Conservation (phyloP, 371 early-diverging fungal genomes). For the Funneliformis caledonium region DNA sequence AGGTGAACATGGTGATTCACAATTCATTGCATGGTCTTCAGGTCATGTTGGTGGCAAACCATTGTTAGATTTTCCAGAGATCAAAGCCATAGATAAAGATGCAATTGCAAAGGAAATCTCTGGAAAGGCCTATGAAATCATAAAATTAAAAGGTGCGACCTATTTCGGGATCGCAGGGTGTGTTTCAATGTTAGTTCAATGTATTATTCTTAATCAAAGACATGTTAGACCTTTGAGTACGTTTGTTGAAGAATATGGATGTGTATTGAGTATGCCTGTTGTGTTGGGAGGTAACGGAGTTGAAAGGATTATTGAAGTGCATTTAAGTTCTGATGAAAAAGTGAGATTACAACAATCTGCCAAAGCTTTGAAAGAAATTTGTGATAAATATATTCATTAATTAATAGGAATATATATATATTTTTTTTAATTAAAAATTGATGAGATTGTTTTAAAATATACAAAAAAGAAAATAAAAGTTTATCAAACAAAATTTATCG, state of each 20-base stretch:
- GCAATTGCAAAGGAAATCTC: slow-evolving; percentile 60
- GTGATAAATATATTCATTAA: slow-evolving; percentile 45
- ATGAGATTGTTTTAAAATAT: too few relatives aligned
- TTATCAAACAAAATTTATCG: too few relatives aligned
- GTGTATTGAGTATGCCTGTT: slow-evolving; percentile 74
- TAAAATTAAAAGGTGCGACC: slow-evolving; percentile 85
- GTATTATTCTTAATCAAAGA: slow-evolving; percentile 68
- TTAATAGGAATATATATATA: too few relatives aligned
- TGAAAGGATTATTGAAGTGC: slow-evolving; percentile 65
- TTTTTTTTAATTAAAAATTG: too few relatives aligned
- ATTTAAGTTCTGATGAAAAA: slow-evolving; percentile 61
- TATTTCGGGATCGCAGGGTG: slow-evolving; percentile 89
- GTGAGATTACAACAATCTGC: slow-evolving; percentile 54
- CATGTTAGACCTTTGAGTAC: slow-evolving; percentile 71
- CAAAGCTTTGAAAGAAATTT: slow-evolving; percentile 53
- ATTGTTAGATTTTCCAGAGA: slow-evolving; percentile 65
- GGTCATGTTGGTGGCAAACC: slow-evolving; percentile 78
- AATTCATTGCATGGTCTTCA: slow-evolving; percentile 82
- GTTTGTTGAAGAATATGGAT: slow-evolving; percentile 62
- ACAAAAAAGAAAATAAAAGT: too few relatives aligned
- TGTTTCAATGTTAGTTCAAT: slow-evolving; percentile 70
- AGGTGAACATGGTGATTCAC: slow-evolving; percentile 89
- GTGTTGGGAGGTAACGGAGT: slow-evolving; percentile 76
- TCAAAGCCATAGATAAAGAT: slow-evolving; percentile 59
- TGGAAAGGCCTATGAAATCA: slow-evolving; percentile 84